Conservation (phyloP, 306 rosid genomes). For the Oxytropis ochrocephala region DNA sequence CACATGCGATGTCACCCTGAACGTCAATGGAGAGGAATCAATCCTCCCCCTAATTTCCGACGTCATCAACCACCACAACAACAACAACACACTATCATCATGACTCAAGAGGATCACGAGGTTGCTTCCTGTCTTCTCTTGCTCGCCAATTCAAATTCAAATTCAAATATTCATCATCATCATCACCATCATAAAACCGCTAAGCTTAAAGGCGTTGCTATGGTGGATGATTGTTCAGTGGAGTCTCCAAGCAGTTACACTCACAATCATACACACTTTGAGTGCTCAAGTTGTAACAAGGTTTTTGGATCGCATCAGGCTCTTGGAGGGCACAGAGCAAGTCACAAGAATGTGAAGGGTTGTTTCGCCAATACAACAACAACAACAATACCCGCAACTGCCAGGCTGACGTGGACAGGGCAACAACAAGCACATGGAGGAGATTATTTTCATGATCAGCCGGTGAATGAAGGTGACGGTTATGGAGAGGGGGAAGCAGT, state of each 20-base stretch:
- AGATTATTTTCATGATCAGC: background rate
- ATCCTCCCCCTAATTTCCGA: conserved; percentile 44
- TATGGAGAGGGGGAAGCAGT: background rate
- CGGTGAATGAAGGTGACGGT: background rate
- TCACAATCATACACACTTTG: conserved; percentile 25
- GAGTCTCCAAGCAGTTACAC: background rate
- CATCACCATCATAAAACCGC: too few relatives aligned
- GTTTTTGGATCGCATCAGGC: conserved; percentile 82
- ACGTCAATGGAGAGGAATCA: conserved; percentile 80
- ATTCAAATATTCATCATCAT: too few relatives aligned
- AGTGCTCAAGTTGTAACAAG: conserved; percentile 73
- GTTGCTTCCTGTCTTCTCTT: conserved; percentile 52
- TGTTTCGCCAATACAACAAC: conserved; percentile 41
- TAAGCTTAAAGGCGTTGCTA: background rate
- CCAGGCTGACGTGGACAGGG: background rate
- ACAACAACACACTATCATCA: background rate
- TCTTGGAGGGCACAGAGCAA: conserved; percentile 71
- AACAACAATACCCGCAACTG: background rate
- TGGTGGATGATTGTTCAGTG: background rate
- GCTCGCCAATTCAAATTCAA: conserved; percentile 31
- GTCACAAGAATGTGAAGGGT: conserved; percentile 68
- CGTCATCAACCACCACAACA: background rate
- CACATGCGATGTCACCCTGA: conserved; percentile 98
- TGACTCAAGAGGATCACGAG: conserved; percentile 48
- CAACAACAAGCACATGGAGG: background rate